A percentile compares a stretch with the other conserved stretches of the same genome.
phyloP scores from a whole-genome alignment of 1,139 yeast species.

The Pichia sp. region DNA sequence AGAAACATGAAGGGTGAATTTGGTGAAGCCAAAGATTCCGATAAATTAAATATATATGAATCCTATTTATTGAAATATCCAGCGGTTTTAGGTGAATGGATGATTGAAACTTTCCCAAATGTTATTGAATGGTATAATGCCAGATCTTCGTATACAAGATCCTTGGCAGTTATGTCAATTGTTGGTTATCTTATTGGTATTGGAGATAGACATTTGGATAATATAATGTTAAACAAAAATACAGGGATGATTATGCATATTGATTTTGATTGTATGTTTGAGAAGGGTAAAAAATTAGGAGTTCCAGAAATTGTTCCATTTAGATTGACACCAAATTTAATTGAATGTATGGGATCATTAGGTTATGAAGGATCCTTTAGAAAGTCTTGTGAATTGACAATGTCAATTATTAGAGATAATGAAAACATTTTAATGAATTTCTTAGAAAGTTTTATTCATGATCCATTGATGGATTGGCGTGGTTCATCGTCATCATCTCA shows the following conservation, averaged over 20 bases:
- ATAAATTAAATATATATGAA: conserved; percentile 28
- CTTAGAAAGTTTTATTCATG: conserved; percentile 86
- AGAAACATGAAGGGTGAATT: conserved; percentile 10
- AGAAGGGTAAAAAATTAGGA: conserved; percentile 57
- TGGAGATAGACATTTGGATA: conserved; percentile 96
- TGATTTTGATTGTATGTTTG: conserved; percentile 94
- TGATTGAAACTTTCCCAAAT: conserved; percentile 79
- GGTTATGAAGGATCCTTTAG: conserved; percentile 91
- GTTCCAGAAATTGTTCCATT: conserved; percentile 94
- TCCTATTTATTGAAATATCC: conserved; percentile 41
- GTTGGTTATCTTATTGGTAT: conserved; percentile 87
- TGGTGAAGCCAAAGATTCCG: conserved; percentile 31
- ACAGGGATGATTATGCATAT: conserved; percentile 85
- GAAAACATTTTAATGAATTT: conserved; percentile 90
- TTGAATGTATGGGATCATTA: conserved; percentile 85
- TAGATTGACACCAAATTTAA: conserved; percentile 79
- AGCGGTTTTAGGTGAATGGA: conserved; percentile 84
- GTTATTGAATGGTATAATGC: conserved; percentile 85
- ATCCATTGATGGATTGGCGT: conserved; percentile 75
- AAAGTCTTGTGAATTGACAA: conserved; percentile 78
- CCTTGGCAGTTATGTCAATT: conserved; percentile 95
- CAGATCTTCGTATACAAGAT: conserved; percentile 64
- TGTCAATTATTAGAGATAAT: conserved; percentile 62
- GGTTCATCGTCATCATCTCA: neutral
- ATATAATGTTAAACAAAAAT: conserved; percentile 65